Evolutionary conservation across 179 eudicot species (phyloP).

Genomic region (Spinacia oleracea): DNA sequence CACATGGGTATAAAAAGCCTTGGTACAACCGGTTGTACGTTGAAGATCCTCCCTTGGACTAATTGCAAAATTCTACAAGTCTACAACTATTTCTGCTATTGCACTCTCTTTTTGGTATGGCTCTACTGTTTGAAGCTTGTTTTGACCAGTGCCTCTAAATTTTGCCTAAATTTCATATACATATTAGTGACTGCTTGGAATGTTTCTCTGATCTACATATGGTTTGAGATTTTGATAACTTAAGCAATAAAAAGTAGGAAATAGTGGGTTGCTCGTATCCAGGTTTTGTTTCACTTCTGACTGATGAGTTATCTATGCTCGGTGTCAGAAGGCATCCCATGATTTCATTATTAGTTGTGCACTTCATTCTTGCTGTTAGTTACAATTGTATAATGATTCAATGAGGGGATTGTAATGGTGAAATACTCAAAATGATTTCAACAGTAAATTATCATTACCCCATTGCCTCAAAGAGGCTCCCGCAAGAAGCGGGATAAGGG

Average conservation of each 20-base stretch:
- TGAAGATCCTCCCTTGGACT: no score
- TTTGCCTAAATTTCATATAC: neutral
- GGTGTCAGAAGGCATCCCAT: neutral
- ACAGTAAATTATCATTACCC: no score
- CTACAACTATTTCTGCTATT: neutral
- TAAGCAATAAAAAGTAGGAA: neutral
- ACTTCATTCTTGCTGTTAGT: slow-evolving; percentile 1
- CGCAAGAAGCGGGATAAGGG: no score
- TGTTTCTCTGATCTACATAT: neutral
- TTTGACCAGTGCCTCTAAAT: neutral
- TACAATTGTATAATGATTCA: neutral
- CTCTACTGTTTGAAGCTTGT: neutral
- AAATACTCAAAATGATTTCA: neutral
- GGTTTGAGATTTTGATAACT: neutral
- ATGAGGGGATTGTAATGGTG: neutral
- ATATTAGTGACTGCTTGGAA: neutral
- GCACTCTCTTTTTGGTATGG: neutral
- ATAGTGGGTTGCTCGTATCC: neutral
- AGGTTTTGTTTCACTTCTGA: neutral
- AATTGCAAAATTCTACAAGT: neutral
- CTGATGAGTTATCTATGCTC: neutral
- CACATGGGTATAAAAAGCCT: neutral
- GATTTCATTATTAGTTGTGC: neutral
- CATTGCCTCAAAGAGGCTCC: no score
- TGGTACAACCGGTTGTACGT: no score